phyloP scores from a whole-genome alignment of 2,329 filamentous ascomycete genomes.

The Capronia americana region DNA sequence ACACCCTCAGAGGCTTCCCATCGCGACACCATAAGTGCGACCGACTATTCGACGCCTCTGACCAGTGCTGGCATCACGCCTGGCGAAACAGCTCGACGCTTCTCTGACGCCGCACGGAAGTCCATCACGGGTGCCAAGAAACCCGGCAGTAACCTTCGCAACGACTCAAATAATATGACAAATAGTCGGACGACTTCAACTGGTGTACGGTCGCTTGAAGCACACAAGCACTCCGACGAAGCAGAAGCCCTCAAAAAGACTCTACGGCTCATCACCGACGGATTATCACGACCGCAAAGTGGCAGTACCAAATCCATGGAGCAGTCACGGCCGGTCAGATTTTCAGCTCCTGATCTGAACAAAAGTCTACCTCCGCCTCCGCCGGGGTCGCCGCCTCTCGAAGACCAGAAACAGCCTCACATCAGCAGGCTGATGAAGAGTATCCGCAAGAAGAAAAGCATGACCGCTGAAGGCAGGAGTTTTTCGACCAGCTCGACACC shows the following conservation, averaged over 20 bases:
- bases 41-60: constrained; percentile 38
- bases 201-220: constrained; percentile 26
- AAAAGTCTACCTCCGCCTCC: constrained; percentile 36
- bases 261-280: constrained; percentile 30
- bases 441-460: constrained; percentile 36
- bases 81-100: constrained; percentile 34
- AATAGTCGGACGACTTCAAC: constrained; percentile 27
- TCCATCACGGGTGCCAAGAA: constrained; percentile 31
- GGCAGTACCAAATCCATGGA: constrained; percentile 28
- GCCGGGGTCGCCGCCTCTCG: constrained; percentile 5
- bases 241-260: constrained; percentile 25
- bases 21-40: constrained; percentile 32
- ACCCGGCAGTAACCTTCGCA: constrained; percentile 34
- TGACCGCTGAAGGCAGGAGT: constrained; percentile 22
- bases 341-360: constrained; percentile 32
- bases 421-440: constrained; percentile 35
- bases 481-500: constrained; percentile 23
- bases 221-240: constrained; percentile 22
- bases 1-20: constrained; percentile 37
- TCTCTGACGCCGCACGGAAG: constrained; percentile 37
- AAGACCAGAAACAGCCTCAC: constrained; percentile 32
- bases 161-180: constrained; percentile 24
- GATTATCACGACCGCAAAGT: constrained; percentile 20
- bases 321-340: constrained; percentile 20
- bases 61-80: constrained; percentile 41